Evolutionary conservation across 345 rosid genomes (phyloP).

Genomic region (Hirschfeldia incana): DNA sequence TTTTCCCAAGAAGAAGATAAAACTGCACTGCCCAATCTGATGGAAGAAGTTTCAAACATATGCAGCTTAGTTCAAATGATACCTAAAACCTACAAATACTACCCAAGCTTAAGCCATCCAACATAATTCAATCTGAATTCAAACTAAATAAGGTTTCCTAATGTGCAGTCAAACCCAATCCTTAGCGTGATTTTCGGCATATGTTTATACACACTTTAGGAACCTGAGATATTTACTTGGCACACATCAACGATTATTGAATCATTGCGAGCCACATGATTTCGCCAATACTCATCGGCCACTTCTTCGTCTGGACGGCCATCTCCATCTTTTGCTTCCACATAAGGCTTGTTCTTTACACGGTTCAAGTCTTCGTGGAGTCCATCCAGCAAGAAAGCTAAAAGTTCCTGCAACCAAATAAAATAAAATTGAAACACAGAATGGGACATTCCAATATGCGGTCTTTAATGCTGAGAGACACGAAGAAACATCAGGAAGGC

Average conservation of each 20-base stretch:
- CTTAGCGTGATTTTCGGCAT: constrained; percentile 12
- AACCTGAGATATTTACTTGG: constrained; percentile 64
- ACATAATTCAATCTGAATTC: constrained; percentile 8
- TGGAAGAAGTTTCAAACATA: constrained; percentile 23
- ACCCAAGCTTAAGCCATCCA: constrained; percentile 15
- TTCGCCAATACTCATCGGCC: constrained; percentile 94
- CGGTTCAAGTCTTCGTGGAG: constrained; percentile 98
- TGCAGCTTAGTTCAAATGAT: constrained; percentile 23
- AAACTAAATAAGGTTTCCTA: constrained; percentile 22
- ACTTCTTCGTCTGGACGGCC: constrained; percentile 81
- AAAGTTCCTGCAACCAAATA: constrained; percentile 66
- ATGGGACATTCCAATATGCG: constrained; percentile 10
- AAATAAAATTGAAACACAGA: constrained; percentile 38
- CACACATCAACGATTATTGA: constrained; percentile 87
- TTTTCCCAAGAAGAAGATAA: constrained; percentile 7
- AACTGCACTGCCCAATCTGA: constrained; percentile 10
- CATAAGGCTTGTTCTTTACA: constrained; percentile 86
- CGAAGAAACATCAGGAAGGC: constrained; percentile 27
- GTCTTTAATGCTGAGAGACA: constrained; percentile 24
- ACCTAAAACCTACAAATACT: constrained; percentile 7
- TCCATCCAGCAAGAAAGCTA: constrained; percentile 96
- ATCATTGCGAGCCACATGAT: constrained; percentile 88
- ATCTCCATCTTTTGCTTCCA: constrained; percentile 87
- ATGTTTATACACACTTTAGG: constrained; percentile 33
- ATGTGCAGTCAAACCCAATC: constrained; percentile 22